Base-by-base conservation (phyloP, 495 filamentous ascomycete genomes). In the Schizothecium vesticola region DNA sequence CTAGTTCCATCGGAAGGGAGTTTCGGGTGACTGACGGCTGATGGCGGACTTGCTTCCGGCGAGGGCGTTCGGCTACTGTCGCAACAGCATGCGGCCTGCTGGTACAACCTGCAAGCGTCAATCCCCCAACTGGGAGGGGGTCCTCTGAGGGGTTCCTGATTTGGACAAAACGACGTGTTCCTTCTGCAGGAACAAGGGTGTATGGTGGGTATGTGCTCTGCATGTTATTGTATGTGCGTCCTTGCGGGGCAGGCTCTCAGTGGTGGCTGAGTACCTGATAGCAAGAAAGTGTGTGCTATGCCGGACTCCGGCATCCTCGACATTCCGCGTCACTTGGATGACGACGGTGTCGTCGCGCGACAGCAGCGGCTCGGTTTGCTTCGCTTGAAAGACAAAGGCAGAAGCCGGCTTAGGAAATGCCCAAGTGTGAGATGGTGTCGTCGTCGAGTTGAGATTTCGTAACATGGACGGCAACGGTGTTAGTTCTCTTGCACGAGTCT, bases 121-220 rank as follows among this genome's bases (percentile, higher is more conserved):
- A 51, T n/a, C 43, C 16, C 31, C 43, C 43, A 51, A 51, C 16
- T 51, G 43, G 43, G 43, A n/a, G 43, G 43, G 43, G 43, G 43
- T 2, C 11, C 12, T 51, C 16, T 2, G 19, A n/a, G 43, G 43
- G 19, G 43, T 6, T n/a, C 43, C 43, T 51, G 43, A 51, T 51
- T 51, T 51, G 43, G 43, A 51, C 59, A n/a, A 24, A 3, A 3
- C 26, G 19, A 22, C n/a, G n/a, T 61, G 26, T 5, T 21, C 25
- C 24, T 36, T 21, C 60, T 61, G 60, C 60, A 61, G 60, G 60
- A 61, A 61, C 60, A 61, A 61, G 60, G 60, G 21, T 31, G 19
- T 19, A 61, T 43, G n/a, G n/a, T 22, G 25, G 6, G 10, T 28
- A 6, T 31, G 9, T 25, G 10, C n/a, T 29, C 28, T 31, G 60